Base-by-base conservation (phyloP, 352 stramenopile species). In the Pythium brachiatum region DNA sequence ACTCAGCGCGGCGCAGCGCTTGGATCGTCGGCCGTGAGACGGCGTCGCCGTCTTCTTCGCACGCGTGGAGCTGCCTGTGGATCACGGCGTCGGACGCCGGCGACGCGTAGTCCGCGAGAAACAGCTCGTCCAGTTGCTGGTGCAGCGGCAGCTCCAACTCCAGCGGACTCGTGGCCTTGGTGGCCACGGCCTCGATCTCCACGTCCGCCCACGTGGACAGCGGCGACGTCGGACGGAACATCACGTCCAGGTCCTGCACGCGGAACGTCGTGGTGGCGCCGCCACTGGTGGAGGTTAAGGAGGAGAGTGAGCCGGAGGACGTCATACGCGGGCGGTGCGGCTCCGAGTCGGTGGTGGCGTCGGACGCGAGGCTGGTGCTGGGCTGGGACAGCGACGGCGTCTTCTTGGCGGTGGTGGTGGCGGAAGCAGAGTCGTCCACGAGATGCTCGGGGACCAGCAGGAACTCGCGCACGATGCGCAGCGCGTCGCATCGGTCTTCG, bases 401-500 rank as follows among this genome's bases (percentile, higher is more conserved):
- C 44, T 44, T 68, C 50, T 50, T 50, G 32, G 11, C 54, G 29
- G 60, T n/a, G n/a, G n/a, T n/a, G n/a, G n/a, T n/a, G n/a, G n/a
- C n/a, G n/a, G n/a, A n/a, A n/a, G n/a, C n/a, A n/a, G n/a, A n/a
- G n/a, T 74, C 32, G 29, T 67, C 70, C 23, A 74, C 60, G 31
- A 86, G 69, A 41, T 72, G 62, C 20, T 88, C 74, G 53, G 79
- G 69, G 31, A 88, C 79, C 63, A 91, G 75, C 39, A 91, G 53
- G 58, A 91, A 91, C 68, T 88, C 73, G 7, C 79, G 72, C 26
- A 91, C 75, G 12, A 80, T 56, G 16, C 73, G 61, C 46, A 89
- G 69, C n/a, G 74, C 67, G 2, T 76, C 54, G 58, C 81, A 90
- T 18, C 62, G 29, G 50, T 81, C 71, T 12, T 80, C 71, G 0